Evolutionary conservation across 2,329 filamentous ascomycete species (phyloP).

Genomic region (Penicillium sclerotigenum): DNA sequence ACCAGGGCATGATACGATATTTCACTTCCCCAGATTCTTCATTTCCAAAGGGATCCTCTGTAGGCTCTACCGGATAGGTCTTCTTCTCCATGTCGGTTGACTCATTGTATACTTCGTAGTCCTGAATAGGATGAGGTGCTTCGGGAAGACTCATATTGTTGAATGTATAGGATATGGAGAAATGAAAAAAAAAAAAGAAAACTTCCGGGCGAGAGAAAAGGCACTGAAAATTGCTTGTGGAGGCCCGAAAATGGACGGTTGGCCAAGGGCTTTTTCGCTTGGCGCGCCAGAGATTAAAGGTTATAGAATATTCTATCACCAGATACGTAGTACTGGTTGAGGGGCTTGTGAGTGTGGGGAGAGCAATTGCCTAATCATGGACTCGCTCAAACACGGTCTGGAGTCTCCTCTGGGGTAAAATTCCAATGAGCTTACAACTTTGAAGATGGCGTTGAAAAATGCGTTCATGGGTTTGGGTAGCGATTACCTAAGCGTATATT

Average conservation of each 20-base stretch:
- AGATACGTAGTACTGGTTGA: neutral
- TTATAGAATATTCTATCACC: neutral
- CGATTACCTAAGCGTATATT: constrained; percentile 5
- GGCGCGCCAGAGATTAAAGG: constrained; percentile 10
- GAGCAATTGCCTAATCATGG: neutral
- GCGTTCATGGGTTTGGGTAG: neutral
- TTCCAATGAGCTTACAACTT: neutral
- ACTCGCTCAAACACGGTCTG: neutral
- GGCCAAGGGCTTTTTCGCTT: constrained; percentile 22
- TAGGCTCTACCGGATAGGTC: constrained; percentile 9
- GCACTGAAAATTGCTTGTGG: constrained; percentile 10
- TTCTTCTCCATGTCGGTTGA: constrained; percentile 18
- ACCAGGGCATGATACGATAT: constrained; percentile 51
- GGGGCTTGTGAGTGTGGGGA: neutral
- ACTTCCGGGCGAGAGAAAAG: constrained; percentile 13
- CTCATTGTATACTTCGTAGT: constrained; percentile 18
- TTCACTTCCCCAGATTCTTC: constrained; percentile 43
- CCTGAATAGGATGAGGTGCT: constrained; percentile 7
- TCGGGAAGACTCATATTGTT: constrained; percentile 16
- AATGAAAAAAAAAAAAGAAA: constrained; percentile 3
- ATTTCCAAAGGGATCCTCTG: constrained; percentile 36
- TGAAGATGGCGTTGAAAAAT: neutral
- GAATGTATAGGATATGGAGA: neutral
- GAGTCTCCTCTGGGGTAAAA: neutral
- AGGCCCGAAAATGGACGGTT: constrained; percentile 12